Base-by-base conservation (phyloP, 192 early-diverging fungal genomes). In the Coemansia sp. region DNA sequence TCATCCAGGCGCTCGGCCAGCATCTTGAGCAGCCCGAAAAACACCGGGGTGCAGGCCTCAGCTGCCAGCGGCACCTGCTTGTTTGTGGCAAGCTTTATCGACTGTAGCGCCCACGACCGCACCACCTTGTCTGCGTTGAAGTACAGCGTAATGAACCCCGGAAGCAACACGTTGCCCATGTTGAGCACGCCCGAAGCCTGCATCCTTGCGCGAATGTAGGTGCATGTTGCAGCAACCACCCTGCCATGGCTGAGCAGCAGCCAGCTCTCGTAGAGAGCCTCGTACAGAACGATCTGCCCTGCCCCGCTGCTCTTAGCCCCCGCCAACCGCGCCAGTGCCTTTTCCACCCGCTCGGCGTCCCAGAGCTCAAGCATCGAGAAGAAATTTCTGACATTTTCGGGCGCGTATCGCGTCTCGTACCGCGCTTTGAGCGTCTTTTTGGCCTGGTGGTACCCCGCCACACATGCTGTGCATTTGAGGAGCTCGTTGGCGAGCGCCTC, bases 381-480 rank as follows among this genome's bases (percentile, higher is more conserved):
- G 15, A 67, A 66, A 10, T 17, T 15, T 9, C 67, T 53, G 4
- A 78, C 53, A 3, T 17, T 13, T 0, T 24, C 19, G 3, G 23
- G 33, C 14, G 55, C 53, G 54, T 73, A 72, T 18, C 47, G 24
- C 26, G 52, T 38, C 13, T 29, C 28, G 42, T 72, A 64, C 2
- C 44, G 42, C 37, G 37, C 33, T 10, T 50, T 48, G 3, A 78
- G 44, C 42, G 23, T 36, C 1, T 11, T 27, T 47, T 78, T 78
- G 14, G 63, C 57, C 5, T 44, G 37, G 34, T 64, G 67, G 30
- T 78, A 78, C 13, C 39, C 38, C 22, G 26, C 26, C 17, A 78
- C 53, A 24, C 77, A 78, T n/a, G 51, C 25, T 19, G 59, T 56
- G 53, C 77, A 78, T 17, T 49, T 37, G 5, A 36, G 34, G 9